phyloP scores from a whole-genome alignment of 2,329 filamentous ascomycete species.

The Knoxdaviesia proteae region DNA sequence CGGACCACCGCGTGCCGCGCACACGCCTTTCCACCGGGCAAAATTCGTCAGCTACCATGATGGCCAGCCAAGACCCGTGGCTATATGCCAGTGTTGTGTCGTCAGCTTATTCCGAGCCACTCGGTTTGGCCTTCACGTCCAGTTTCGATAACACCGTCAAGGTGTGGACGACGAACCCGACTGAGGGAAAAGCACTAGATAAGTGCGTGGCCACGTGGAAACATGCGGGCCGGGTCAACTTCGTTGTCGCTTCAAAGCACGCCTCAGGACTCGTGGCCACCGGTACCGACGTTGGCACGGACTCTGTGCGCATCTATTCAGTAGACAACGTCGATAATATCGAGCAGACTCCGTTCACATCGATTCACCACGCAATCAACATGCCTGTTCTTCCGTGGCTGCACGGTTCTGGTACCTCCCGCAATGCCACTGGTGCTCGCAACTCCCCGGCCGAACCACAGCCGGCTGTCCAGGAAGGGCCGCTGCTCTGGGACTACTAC shows the following conservation, averaged over 20 bases:
- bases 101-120: conserved; percentile 29
- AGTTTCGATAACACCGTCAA: conserved; percentile 43
- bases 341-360: conserved; percentile 14
- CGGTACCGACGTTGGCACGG: conserved; percentile 30
- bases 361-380: conserved; percentile 9
- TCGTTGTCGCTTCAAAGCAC: conserved; percentile 32
- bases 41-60: conserved; percentile 35
- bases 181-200: conserved; percentile 19
- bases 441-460: background rate
- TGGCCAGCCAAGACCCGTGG: conserved; percentile 38
- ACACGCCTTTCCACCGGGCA: conserved; percentile 30
- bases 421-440: background rate
- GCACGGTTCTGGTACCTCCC: background rate
- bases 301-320: conserved; percentile 36
- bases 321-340: conserved; percentile 16
- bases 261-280: conserved; percentile 31
- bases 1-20: conserved; percentile 35
- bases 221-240: conserved; percentile 39
- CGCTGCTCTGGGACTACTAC: conserved; percentile 35
- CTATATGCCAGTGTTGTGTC: conserved; percentile 43
- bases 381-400: conserved; percentile 4
- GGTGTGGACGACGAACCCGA: conserved; percentile 25
- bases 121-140: conserved; percentile 31
- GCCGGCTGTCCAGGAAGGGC: background rate
- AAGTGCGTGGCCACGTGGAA: conserved; percentile 23